Conservation (phyloP, 768 basidiomycete genomes). For the Clathrus columnatus region DNA sequence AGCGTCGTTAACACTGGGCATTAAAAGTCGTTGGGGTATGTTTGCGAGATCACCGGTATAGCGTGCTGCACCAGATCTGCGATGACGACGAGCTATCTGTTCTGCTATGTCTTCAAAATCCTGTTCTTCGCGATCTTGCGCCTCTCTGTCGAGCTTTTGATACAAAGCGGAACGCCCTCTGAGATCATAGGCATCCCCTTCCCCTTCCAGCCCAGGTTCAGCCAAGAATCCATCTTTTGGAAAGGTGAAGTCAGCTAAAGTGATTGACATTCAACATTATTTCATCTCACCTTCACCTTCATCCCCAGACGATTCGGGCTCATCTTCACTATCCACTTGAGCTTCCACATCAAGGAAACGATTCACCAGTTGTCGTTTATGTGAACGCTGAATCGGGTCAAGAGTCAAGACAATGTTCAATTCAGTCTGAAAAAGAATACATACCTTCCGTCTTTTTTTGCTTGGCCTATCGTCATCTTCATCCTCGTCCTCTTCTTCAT, state of each 20-base stretch:
- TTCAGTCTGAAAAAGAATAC: constrained; percentile 12
- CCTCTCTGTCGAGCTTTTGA: constrained; percentile 60
- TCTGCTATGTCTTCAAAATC: constrained; percentile 81
- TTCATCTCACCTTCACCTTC: constrained; percentile 48
- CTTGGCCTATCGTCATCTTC: constrained; percentile 34
- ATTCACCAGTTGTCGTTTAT: constrained; percentile 52
- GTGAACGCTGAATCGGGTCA: constrained; percentile 40
- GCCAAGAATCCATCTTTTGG: constrained; percentile 74
- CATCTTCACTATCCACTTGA: constrained; percentile 94
- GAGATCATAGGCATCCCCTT: constrained; percentile 52
- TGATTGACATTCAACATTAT: constrained; percentile 28
- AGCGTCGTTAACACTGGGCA: constrained; percentile 95
- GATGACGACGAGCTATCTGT: constrained; percentile 71
- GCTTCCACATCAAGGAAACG: constrained; percentile 95
- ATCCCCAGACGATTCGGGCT: constrained; percentile 84
- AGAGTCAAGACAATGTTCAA: constrained; percentile 1
- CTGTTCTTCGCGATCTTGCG: constrained; percentile 64
- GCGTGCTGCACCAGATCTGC: constrained; percentile 44
- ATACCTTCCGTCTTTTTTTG: constrained; percentile 56
- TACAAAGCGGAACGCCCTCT: constrained; percentile 48
- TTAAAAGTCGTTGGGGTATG: constrained; percentile 84
- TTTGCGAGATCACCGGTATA: constrained; percentile 91
- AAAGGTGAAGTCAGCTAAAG: constrained; percentile 7
- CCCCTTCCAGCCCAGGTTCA: constrained; percentile 38
- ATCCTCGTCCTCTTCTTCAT: constrained; percentile 41